phyloP scores from a whole-genome alignment of 2,329 filamentous ascomycete genomes.

The Fusarium sp. region DNA sequence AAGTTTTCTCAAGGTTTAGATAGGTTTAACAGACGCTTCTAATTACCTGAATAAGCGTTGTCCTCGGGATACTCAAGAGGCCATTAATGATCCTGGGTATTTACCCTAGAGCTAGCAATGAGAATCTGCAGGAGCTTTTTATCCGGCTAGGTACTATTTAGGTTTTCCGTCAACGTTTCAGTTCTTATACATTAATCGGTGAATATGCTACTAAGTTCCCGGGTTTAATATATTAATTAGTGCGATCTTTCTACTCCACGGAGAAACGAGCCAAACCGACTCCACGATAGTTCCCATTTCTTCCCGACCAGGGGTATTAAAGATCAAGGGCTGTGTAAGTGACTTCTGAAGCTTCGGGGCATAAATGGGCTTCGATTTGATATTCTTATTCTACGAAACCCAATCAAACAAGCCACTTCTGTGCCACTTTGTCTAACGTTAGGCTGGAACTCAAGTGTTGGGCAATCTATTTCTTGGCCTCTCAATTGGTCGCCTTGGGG shows the following conservation, averaged over 20 bases:
- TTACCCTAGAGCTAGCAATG: not conserved
- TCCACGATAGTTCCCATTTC: not conserved
- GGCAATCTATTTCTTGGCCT: not conserved
- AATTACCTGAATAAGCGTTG: too few relatives aligned
- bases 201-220: not conserved
- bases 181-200: not conserved
- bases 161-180: too few relatives aligned
- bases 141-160: too few relatives aligned
- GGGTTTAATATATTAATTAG: not conserved
- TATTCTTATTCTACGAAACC: not conserved
- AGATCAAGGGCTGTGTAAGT: not conserved
- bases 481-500: not conserved
- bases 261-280: not conserved
- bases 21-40: not conserved
- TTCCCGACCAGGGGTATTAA: not conserved
- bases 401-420: not conserved
- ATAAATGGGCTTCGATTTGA: not conserved
- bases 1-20: not conserved
- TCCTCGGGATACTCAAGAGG: not conserved
- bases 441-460: not conserved
- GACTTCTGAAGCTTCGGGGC: not conserved
- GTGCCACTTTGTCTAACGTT: not conserved
- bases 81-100: not conserved
- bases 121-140: not conserved
- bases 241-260: not conserved